Evolutionary conservation across 1,284 basidiomycete genomes (phyloP), one percentile per base, ranked within the genome.

Genomic region (Ustilago shanxiensis): DNA sequence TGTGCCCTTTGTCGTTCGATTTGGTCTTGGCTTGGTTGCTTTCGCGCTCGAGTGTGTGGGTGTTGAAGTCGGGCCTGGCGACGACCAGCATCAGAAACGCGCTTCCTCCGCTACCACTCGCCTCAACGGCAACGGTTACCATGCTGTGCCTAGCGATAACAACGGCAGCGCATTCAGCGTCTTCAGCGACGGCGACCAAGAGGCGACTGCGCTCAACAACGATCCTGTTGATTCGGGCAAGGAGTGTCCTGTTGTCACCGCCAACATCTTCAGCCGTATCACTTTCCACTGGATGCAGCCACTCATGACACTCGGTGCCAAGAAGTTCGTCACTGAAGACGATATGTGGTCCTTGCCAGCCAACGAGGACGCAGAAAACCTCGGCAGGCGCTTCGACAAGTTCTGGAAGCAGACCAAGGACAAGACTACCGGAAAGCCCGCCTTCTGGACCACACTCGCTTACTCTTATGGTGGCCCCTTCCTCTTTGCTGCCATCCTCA

Each of bases 301-400:
- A 1, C 87, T 94, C 54, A 89, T 94, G 85, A 87, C 83, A 1
- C 75, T 85, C 9, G 92, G 92, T 9, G 93, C 92, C 82, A 89
- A 90, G 11, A 89, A 94, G 10, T 92, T 94, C 1, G 89, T 96
- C 4, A 92, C 95, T 83, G 90, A 91, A 0, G 88, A 91, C 0
- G 95, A 97, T 87, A 88, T 96, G 24, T 95, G 92, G 89, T 92
- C 91, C 85, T 90, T 95, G 53, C 91, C 91, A 68, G 82, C 84
- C 3, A 80, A 80, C 13, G 82, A 87, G 52, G 89, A 90, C 53
- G 88, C 91, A 13, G 90, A 80, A 31, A 64, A 70, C 14, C 90
- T 95, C 53, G 91, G 92, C 1, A 87, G 89, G 3, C 87, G 87
- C 39, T 92, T 97, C 35, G 24, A 80, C 51, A 86, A 86, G 2